Conservation (phyloP, 163 green algal species). For the Smithsoniella earleae region DNA sequence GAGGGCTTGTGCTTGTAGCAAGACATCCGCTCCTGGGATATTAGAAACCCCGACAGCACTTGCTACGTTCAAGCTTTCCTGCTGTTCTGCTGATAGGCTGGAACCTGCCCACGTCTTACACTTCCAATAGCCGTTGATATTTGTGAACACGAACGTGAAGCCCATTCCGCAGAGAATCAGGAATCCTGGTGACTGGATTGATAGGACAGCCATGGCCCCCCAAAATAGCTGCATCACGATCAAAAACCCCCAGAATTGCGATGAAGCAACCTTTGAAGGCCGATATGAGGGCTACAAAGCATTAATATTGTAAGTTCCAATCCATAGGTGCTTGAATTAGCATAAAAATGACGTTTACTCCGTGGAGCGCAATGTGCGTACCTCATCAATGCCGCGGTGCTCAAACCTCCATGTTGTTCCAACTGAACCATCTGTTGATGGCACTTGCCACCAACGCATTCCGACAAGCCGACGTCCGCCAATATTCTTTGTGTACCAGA, state of each 20-base stretch:
- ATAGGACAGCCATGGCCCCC: background rate
- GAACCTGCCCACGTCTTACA: background rate
- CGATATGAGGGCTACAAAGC: background rate
- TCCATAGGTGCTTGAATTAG: no score
- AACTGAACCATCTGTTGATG: background rate
- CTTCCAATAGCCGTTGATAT: slow-evolving; percentile 11
- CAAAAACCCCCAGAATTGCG: slow-evolving; percentile 12
- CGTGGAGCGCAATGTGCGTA: background rate
- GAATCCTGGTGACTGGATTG: background rate
- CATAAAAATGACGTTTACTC: background rate
- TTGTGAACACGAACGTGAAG: background rate
- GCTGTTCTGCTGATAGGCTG: background rate
- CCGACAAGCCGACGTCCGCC: slow-evolving; percentile 16
- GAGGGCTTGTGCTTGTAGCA: no score
- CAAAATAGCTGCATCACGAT: slow-evolving; percentile 25
- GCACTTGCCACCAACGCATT: slow-evolving; percentile 30
- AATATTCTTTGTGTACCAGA: slow-evolving; percentile 29
- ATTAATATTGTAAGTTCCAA: background rate
- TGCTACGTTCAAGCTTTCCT: background rate
- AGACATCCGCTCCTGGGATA: background rate
- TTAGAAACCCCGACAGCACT: background rate
- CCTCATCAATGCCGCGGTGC: background rate
- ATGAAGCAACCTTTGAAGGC: background rate
- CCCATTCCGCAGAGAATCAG: slow-evolving; percentile 27
- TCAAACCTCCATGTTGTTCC: slow-evolving; percentile 28